Base-by-base conservation (phyloP, 805 yeast species). In the Metschnikowia lachancei region DNA sequence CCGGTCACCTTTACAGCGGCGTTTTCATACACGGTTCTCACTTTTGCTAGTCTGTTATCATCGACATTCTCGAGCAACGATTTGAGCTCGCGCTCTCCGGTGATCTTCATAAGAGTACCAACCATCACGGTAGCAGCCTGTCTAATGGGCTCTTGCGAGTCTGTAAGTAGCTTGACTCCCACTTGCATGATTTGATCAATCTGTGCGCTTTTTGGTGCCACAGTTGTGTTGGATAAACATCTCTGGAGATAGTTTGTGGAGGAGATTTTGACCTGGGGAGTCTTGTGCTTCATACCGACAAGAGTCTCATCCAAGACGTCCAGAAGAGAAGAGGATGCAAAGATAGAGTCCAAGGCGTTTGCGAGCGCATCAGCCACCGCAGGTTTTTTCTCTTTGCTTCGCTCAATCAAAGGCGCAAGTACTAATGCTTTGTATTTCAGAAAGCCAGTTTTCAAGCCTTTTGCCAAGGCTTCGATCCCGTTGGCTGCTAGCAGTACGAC, bases 341-440 rank as follows among this genome's bases (percentile, higher is more conserved):
- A 85, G 3, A 86, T 73, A 0, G 85, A 77, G 62, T 83, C 86
- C 43, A 91, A 69, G 0, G 92, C 83, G 20, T 63, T 66, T 16
- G 74, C 70, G n/a, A 92, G 69, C 0, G 94, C 85, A 19, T 83
- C 90, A 2, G 85, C 70, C 0, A 89, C 94, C 3, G 83, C 70
- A 20, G 78, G 83, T 59, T 92, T 92, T 70, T 87, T 90, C 62
- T 94, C 99, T 60, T 89, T 91, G 12, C 87, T 79, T 56, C 97
- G 76, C 54, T 89, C 97, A 36, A 94, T 65, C 47, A 87, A 64
- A 0, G 94, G 83, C 2, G 67, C 64, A 20, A 88, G 68, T 1
- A 87, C 75, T 1, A 74, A 56, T 0, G 70, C 48, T 36, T 71
- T 76, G 61, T 85, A 85, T 50, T 70, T 76, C 18, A 69, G 74